These are phyloP conservation scores for Luffa acutangula DNA, from an alignment of 306 rosid species.

Conservation along the genomic window DNA sequence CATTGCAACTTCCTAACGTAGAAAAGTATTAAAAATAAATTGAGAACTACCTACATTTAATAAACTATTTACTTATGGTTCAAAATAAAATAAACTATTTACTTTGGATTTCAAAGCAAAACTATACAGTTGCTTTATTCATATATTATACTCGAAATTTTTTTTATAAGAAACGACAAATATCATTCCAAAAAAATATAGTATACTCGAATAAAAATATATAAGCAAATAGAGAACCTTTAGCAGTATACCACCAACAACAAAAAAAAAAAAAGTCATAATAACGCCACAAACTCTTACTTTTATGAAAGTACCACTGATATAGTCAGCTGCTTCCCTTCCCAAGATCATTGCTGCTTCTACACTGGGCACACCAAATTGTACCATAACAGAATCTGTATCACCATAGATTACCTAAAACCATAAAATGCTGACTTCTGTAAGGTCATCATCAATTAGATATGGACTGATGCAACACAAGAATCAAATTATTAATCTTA, in stretches of 20 bases:
- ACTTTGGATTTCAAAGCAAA: not conserved
- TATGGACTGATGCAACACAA: not conserved
- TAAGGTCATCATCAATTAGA: not conserved
- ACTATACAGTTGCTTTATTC: not conserved
- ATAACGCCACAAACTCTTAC: conserved; percentile 24
- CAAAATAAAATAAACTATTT: not conserved
- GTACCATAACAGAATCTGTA: conserved; percentile 97
- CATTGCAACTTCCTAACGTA: not conserved
- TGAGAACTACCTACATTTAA: not conserved
- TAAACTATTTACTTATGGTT: not conserved
- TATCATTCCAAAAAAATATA: not conserved
- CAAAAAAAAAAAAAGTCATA: not conserved
- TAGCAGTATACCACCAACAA: not conserved
- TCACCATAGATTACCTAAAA: conserved; percentile 89
- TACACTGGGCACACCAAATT: conserved; percentile 74
- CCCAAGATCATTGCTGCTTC: conserved; percentile 82
- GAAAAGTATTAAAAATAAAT: not conserved
- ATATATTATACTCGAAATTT: not conserved
- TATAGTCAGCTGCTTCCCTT: conserved; percentile 88
- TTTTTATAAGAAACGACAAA: no score
- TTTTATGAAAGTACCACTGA: conserved; percentile 67
- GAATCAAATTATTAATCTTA: not conserved
- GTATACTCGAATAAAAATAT: not conserved
- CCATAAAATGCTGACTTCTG: conserved; percentile 14
- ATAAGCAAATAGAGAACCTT: not conserved